Evolutionary conservation across 2,329 filamentous ascomycete species (phyloP), one percentile per base, ranked within the genome.

Genomic region (Cladosporium sp.): DNA sequence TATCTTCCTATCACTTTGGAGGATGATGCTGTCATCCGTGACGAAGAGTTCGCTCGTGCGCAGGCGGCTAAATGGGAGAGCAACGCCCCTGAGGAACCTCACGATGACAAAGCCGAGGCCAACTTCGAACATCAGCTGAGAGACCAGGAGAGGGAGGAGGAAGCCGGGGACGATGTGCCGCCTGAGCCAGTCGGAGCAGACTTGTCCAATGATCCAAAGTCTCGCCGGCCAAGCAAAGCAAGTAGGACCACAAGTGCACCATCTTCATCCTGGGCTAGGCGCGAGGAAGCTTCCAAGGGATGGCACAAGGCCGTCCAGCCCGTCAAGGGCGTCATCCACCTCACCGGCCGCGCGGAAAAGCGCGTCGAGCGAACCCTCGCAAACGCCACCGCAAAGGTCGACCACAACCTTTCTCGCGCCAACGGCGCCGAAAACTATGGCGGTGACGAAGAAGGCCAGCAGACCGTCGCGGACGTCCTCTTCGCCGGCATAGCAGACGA

Each of bases 1-100:
- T 95, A 95, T 63, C 75, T 98, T 3, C 93, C 93, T 0, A 95
- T 97, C 58, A 97, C 92, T 0, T 83, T 97, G 52, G 93, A 98
- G 68, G 93, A 97, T 58, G 92, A 96, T 65, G 93, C 93, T 2
- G 88, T 93, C 0, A 74, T 88, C n/a, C 85, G 92, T 6, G 93
- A 98, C 60, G 83, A 92, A 63, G 88, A 87, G 37, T 98, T 97
- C 66, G 85, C 89, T 61, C 78, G 86, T 43, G 85, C 85, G 3
- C 89, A 69, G 49, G 65, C 61, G 19, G 60, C 63, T 54, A 65
- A 63, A 38, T 69, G 63, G 45, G 62, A 68, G 44, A 58, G 67
- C 18, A 57, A 66, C 19, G 61, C 61, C 19, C 32, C 22, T 4
- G 48, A 54, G 13, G 51, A 54, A n/a, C 18, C 14, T 28, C 56